Base-by-base conservation (phyloP, 2,329 filamentous ascomycete species). In the Gaeumannomyces tritici region DNA sequence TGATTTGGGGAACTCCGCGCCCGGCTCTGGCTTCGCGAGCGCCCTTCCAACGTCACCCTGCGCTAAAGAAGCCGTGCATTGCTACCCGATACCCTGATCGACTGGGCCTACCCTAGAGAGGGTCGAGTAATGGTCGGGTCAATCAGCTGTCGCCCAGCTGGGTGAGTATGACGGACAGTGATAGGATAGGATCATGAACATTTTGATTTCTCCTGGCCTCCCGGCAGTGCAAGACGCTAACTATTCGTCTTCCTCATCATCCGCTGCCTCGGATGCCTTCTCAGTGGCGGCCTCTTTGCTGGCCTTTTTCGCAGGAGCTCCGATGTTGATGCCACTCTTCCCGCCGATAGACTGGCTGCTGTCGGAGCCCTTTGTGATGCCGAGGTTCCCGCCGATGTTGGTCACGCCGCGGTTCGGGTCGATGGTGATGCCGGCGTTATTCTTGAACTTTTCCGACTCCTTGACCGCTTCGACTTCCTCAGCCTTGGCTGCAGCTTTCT, bases 301-400 rank as follows among this genome's bases (percentile, higher is more conserved):
- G 3, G 21, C 42, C 24, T 47, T 27, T 7, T 51, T 31, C 28
- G 8, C 54, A 15, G 33, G 54, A 1, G 54, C 55, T 7, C 59
- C 62, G n/a, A 67, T 66, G 62, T 67, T 67, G 55, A 67, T 68
- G 28, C 67, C 66, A 12, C 61, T 61, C 55, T 65, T 65, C 3
- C 67, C 67, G 47, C 67, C 66, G 11, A 68, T 65, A 2, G 66
- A 68, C n/a, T 59, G 60, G 55, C 65, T 66, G 7, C 66, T 64
- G 58, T 68, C 66, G 42, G 62, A 65, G 35, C 66, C 66, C 58
- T 65, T 65, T 21, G 67, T 68, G 64, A 67, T 67, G 15, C 67
- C 67, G 6, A 66, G 62, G 29, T 66, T 61, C 3, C 67, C 67
- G 13, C 67, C 67, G 8, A 66, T 57, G 55, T 68, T 68, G 29